A percentile compares a stretch with the other conserved stretches of the same genome.
Evolutionary conservation across 148 eudicot genomes (phyloP).

Genomic region (Fallopia convolvulus): DNA sequence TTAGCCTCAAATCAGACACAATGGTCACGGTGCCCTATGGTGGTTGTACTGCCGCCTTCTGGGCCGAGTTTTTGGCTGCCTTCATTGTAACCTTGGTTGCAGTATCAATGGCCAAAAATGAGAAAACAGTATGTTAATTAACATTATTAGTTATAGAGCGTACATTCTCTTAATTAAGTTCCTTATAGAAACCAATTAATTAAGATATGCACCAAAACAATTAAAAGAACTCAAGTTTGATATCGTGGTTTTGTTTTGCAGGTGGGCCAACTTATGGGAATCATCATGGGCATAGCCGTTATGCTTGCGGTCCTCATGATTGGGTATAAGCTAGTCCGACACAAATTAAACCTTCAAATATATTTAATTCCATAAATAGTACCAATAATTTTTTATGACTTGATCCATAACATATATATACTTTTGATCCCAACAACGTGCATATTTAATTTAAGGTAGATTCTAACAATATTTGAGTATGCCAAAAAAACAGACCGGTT

Average conservation of each 20-base stretch:
- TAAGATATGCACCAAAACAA: no score
- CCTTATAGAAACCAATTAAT: no score
- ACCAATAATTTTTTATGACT: no score
- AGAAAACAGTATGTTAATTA: slow-evolving; percentile 41
- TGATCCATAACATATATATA: no score
- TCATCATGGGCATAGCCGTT: slow-evolving; percentile 60
- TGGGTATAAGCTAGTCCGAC: slow-evolving; percentile 32
- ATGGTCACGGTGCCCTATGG: slow-evolving; percentile 52
- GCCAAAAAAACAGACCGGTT: slow-evolving; percentile 39
- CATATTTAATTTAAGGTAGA: neutral
- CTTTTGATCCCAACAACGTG: no score
- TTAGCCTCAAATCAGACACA: slow-evolving; percentile 43
- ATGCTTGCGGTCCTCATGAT: slow-evolving; percentile 70
- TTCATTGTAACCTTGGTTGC: slow-evolving; percentile 60
- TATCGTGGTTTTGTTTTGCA: slow-evolving; percentile 18
- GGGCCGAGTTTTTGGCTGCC: slow-evolving; percentile 69
- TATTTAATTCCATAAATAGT: no score
- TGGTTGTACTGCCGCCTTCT: slow-evolving; percentile 48
- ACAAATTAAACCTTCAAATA: no score
- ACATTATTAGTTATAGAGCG: no score
- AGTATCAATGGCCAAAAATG: slow-evolving; percentile 49
- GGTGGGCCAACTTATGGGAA: slow-evolving; percentile 48
- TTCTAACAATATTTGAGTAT: neutral
- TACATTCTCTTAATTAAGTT: no score
- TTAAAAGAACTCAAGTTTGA: no score